phyloP scores from a whole-genome alignment of 139 green algal genomes.

The Spirogloea muscicola region DNA sequence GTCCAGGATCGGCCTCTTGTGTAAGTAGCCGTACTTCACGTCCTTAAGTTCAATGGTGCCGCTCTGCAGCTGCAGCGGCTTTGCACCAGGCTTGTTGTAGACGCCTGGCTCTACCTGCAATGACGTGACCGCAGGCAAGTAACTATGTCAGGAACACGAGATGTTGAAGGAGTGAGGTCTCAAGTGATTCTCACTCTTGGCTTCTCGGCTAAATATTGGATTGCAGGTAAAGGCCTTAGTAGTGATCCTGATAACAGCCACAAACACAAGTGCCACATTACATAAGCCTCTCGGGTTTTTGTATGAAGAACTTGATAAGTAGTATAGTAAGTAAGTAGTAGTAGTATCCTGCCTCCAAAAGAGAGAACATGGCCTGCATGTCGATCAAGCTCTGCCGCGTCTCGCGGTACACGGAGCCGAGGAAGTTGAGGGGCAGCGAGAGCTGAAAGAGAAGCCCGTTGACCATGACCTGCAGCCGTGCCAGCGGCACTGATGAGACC shows the following conservation, averaged over 20 bases:
- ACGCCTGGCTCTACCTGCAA: slow-evolving; percentile 1
- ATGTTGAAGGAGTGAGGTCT: no score
- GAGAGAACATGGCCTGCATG: slow-evolving; percentile 92
- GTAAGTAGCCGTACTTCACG: background rate
- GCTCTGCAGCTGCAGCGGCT: background rate
- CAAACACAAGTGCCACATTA: no score
- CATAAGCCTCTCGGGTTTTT: no score
- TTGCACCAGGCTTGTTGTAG: background rate
- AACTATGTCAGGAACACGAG: no score
- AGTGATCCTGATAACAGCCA: no score
- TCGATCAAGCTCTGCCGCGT: slow-evolving; percentile 90
- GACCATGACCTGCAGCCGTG: slow-evolving; percentile 89
- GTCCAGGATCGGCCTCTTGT: slow-evolving; percentile 44
- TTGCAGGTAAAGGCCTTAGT: no score
- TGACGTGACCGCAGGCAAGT: no score
- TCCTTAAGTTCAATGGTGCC: background rate
- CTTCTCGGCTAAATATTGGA: no score
- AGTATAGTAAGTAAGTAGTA: no score
- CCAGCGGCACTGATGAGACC: no score
- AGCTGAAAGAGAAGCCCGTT: slow-evolving; percentile 97
- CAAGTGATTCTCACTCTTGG: no score
- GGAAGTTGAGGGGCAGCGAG: slow-evolving; percentile 96
- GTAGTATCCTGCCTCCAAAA: slow-evolving; percentile 72
- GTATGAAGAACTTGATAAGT: no score
- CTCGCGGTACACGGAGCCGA: slow-evolving; percentile 95